Evolutionary conservation across 805 yeast species (phyloP).

Genomic region (Saccharomycopsis sp.): DNA sequence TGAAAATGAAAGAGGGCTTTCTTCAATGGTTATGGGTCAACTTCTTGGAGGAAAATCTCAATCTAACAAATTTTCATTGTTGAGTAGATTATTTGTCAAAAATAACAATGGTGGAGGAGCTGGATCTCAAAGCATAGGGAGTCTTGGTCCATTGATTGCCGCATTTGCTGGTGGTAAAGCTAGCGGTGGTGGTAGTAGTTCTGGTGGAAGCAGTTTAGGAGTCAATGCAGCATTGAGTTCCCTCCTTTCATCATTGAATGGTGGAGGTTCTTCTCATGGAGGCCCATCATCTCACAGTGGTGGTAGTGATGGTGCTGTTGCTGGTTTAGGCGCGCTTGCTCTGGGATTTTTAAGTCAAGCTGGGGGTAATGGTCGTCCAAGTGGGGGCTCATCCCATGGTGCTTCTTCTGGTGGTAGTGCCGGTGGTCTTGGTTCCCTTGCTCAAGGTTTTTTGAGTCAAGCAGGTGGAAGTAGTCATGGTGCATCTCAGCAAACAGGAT

Average conservation of each 20-base stretch:
- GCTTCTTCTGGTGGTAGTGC: constrained; percentile 7
- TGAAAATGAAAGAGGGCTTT: constrained; percentile 16
- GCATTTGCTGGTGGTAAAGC: constrained; percentile 11
- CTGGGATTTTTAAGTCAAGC: too few species aligned
- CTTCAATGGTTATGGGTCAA: constrained; percentile 8
- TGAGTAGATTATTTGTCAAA: constrained; percentile 11
- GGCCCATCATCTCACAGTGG: neutral
- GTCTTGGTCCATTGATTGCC: constrained; percentile 20
- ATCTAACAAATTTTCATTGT: constrained; percentile 11
- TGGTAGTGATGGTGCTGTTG: constrained; percentile 1
- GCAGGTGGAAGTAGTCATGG: neutral
- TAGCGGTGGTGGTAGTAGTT: constrained; percentile 1
- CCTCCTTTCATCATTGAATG: neutral
- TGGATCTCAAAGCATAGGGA: constrained; percentile 16
- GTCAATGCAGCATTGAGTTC: neutral
- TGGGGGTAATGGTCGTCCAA: neutral
- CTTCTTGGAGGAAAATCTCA: constrained; percentile 11
- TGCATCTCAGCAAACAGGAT: neutral
- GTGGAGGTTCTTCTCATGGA: neutral
- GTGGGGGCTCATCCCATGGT: constrained; percentile 1
- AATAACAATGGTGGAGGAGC: constrained; percentile 11
- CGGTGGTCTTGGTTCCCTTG: constrained; percentile 11
- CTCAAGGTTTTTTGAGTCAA: constrained; percentile 9
- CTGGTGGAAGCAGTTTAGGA: neutral
- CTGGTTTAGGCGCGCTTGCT: neutral